Evolutionary conservation across 768 basidiomycete species (phyloP), one percentile per base, ranked within the genome.

Genomic region (Phanerochaete carnosa): DNA sequence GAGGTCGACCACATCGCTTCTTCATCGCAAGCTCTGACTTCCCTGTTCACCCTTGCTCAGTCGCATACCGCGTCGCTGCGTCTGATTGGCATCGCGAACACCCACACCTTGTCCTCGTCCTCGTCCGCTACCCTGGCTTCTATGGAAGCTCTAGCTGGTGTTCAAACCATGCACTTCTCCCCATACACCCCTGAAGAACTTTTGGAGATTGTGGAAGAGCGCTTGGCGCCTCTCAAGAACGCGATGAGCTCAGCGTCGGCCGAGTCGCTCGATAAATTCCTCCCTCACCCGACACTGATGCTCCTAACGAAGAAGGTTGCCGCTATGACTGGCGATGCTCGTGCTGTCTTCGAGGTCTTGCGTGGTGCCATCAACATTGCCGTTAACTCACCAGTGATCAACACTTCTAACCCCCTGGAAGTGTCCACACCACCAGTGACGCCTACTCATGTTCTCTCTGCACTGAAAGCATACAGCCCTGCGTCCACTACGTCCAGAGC

Each of bases 21-120:
- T 2, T 85, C 83, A 11, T 64, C 81, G 1, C 83, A 85, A 64
- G 74, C 83, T 9, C 77, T 94, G 49, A 70, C 81, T 1, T 74
- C 85, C 12, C 73, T 95, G 49, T 92, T 94, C 72, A 78, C 84
- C 4, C 77, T 94, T n/a, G 81, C 88, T 11, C 79, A 82, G 54
- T 72, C 79, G 3, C 75, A 83, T 54, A 70, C 81, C 1, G 72
- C 80, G 11, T 75, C 74, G 37, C 71, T 94, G 59, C 85, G 91
- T 51, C 65, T 94, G 43, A 86, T 95, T 65, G 92, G 89, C 37
- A 94, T 95, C 69, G 92, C 93, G 43, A 95, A 95, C 67, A 92
- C 90, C 1, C 93, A 94, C 66, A 93, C 92, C 5, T 83, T 95
- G 26, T 87, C 89, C 1, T 80, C 86, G 2, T 79, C 85, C 0